Evolutionary conservation across 2,329 filamentous ascomycete species (phyloP), one percentile per base, ranked within the genome.

Genomic region (Apiospora koreana): DNA sequence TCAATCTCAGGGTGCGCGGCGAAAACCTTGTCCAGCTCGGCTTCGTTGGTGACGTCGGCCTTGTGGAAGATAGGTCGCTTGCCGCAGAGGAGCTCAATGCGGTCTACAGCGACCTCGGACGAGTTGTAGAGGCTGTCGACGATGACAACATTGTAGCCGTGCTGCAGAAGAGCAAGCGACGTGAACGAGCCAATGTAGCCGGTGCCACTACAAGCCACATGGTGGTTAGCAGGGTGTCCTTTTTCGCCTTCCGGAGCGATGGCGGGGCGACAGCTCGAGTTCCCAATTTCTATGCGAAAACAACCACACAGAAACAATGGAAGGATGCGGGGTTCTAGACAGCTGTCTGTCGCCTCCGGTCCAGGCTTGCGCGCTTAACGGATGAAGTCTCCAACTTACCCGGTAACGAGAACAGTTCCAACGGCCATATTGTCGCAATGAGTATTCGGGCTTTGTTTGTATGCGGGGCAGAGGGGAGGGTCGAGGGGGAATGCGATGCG

Each of bases 151-250:
- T 98, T 92, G 88, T 98, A 98, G 82, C 91, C 95, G 79, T 96
- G 93, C 80, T 98, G 88, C 76, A 99, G 93, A 35, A 99, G 93
- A 69, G 94, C 92, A 68, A 99, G 91, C 70, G 93, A 87, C 72
- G 96, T 99, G 87, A 98, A 98, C 67, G 95, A 98, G 81, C 96
- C 96, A 83, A 99, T 99, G 88, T 99, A 99, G 86, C 96, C 96
- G 75, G 95, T 97, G 79, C 96, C 96, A 88, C 96, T 98, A 81
- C 71, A 76, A 75, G 75, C 76, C 76, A 45, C 35, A 68, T 23
- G 69, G 74, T 67, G 72, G 70, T 62, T 62, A 62, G 54, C 54
- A 62, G 18, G 31, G 31, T 62, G 31, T 23, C 31, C 65, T 64
- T 48, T 43, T 43, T 46, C 8, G n/a, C 41, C 31, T 67, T 16